Conservation (phyloP, 2,329 filamentous ascomycete genomes). For the Colletotrichum sp. region DNA sequence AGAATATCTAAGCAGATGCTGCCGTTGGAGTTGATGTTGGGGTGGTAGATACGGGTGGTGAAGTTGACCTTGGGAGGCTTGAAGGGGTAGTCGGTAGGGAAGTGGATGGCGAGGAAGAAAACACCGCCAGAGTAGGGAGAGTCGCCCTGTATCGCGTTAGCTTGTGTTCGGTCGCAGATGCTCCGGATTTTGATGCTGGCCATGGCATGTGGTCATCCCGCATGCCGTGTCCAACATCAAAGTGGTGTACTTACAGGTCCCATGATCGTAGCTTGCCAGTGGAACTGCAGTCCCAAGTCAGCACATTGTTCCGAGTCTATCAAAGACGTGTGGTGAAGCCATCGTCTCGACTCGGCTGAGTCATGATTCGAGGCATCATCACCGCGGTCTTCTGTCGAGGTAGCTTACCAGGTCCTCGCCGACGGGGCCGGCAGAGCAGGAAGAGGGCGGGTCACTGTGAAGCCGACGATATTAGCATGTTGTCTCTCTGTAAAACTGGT, state of each 20-base stretch:
- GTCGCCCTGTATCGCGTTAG: constrained; percentile 67
- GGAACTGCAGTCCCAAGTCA: constrained; percentile 69
- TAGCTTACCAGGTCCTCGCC: constrained; percentile 93
- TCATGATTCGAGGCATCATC: constrained; percentile 16
- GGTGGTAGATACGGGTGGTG: constrained; percentile 99
- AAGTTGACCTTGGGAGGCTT: constrained; percentile 99
- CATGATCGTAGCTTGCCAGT: constrained; percentile 99
- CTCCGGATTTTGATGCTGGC: not conserved
- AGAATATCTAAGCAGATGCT: constrained; percentile 99
- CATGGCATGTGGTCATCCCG: not conserved
- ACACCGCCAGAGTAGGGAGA: constrained; percentile 98
- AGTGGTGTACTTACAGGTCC: constrained; percentile 78
- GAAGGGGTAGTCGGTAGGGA: constrained; percentile 99
- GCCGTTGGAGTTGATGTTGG: constrained; percentile 99
- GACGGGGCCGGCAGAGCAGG: constrained; percentile 95
- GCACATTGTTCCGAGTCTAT: not conserved
- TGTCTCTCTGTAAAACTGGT: not conserved
- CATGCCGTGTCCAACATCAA: not conserved
- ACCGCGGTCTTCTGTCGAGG: constrained; percentile 23
- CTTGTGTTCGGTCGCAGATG: not conserved
- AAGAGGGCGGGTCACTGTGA: constrained; percentile 92
- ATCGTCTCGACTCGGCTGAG: constrained; percentile 26
- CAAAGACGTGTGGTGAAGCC: not conserved
- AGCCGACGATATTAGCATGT: constrained; percentile 32
- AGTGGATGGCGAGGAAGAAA: constrained; percentile 98